Conservation (phyloP, 768 basidiomycete genomes). For the Trametes coccinea region DNA sequence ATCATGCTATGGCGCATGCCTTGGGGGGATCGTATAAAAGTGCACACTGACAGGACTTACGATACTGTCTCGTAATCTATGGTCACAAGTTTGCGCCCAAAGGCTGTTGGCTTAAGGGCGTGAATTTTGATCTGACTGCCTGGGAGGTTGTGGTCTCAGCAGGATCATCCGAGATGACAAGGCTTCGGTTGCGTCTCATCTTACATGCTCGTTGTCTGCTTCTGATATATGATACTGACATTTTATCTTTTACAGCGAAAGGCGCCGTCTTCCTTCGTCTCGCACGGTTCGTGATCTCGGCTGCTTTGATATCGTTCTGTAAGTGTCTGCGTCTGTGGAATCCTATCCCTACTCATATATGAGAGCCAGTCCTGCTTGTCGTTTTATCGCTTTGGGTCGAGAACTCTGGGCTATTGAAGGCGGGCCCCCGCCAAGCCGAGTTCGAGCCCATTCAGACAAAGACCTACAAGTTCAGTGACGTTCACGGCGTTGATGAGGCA, state of each 20-base stretch:
- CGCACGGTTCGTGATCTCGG: constrained; percentile 46
- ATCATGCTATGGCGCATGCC: no score
- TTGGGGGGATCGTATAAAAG: no score
- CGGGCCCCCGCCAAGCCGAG: constrained; percentile 75
- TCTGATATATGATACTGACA: neutral
- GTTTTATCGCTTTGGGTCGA: constrained; percentile 88
- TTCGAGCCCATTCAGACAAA: constrained; percentile 84
- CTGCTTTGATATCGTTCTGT: constrained; percentile 67
- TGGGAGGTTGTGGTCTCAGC: no score
- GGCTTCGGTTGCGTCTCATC: no score
- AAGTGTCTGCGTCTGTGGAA: constrained; percentile 32
- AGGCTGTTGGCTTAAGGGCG: no score
- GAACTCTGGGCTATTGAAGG: constrained; percentile 91
- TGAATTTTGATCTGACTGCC: no score
- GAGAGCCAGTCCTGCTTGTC: constrained; percentile 68
- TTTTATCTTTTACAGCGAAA: constrained; percentile 47
- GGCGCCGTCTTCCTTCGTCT: constrained; percentile 66
- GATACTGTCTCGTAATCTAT: no score
- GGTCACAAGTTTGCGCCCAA: no score
- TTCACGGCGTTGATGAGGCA: constrained; percentile 97
- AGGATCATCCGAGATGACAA: no score
- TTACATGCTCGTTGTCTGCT: no score
- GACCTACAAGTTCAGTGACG: constrained; percentile 88
- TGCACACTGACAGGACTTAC: no score
- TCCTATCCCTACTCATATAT: neutral